Evolutionary conservation across 331 rosid genomes (phyloP), one percentile per base, ranked within the genome.

Genomic region (Dryas integrifolia): DNA sequence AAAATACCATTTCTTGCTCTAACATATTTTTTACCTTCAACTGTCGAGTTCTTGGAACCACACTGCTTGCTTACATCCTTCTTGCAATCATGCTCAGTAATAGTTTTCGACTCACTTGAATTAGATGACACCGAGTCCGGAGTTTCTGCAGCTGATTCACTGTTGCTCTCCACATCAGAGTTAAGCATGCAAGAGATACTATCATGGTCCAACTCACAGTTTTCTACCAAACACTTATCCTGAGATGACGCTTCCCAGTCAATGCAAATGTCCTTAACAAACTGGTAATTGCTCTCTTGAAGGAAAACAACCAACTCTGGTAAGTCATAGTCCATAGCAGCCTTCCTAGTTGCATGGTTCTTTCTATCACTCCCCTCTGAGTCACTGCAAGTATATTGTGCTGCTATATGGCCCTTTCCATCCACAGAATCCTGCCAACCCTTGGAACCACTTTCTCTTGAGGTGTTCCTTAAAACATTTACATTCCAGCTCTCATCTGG

Each of bases 241-340:
- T 38, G 49, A 64, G 65, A 74, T 61, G 71, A 15, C 21, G 57
- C 76, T 24, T 14, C 73, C 57, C 70, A 74, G 74, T 86, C 88
- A 45, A 77, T 46, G 77, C 88, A 35, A 41, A 82, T 77, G 64
- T 88, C 90, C 82, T 91, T 88, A 2, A 85, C 82, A 67, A 78
- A 90, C 44, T 81, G 82, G 59, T 79, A 77, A 56, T 73, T 69
- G 76, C 89, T 90, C 80, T 85, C 92, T 65, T 86, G 96, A 78
- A 89, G 82, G 80, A 92, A 92, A 51, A 79, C 88, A 74, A 85
- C 96, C 6, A 92, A 57, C 74, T 92, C 96, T 6, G 96, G 96
- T 7, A 81, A 51, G 58, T 87, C 89, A 57, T 78, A 70, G 57
- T 87, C 92, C 78, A 51, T 68, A 1, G 80, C 65, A 64, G 75